These are phyloP conservation scores for Daedaleopsis sinensis DNA, from an alignment of 768 basidiomycete genomes.

Conservation along the genomic window DNA sequence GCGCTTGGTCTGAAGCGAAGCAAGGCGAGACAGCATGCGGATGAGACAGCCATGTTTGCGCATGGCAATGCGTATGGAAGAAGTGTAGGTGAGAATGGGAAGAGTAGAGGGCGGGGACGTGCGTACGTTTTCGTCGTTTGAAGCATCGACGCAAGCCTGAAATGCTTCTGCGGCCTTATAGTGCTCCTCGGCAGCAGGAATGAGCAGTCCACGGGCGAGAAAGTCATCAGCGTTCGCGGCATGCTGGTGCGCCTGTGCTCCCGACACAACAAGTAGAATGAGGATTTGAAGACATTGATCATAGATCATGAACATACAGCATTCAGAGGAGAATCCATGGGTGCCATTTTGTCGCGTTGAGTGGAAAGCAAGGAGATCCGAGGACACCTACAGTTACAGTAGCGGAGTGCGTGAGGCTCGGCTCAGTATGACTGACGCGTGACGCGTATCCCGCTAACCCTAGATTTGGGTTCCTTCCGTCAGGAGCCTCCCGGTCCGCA, in stretches of 20 bases:
- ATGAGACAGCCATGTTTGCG: background rate
- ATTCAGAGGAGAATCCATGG: slow-evolving; percentile 22
- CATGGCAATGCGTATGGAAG: background rate
- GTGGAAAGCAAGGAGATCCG: background rate
- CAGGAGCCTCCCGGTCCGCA: background rate
- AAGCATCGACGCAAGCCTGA: slow-evolving; percentile 69
- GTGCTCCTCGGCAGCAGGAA: slow-evolving; percentile 76
- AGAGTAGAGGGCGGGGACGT: slow-evolving; percentile 3
- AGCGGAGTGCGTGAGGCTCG: slow-evolving; percentile 8
- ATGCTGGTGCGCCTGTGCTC: slow-evolving; percentile 74
- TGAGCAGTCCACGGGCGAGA: slow-evolving; percentile 63
- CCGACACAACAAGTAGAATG: background rate
- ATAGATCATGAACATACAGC: slow-evolving; percentile 12
- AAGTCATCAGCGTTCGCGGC: slow-evolving; percentile 81
- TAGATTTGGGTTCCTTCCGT: background rate
- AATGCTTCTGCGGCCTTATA: slow-evolving; percentile 78
- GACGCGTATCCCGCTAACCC: slow-evolving; percentile 3
- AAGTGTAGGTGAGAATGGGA: background rate
- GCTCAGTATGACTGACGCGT: slow-evolving; percentile 6
- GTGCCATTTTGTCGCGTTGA: slow-evolving; percentile 10
- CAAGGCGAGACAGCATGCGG: background rate
- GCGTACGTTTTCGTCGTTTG: slow-evolving; percentile 71
- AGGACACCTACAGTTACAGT: slow-evolving; percentile 1
- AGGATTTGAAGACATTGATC: background rate
- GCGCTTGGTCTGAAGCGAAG: slow-evolving; percentile 61